These are phyloP conservation scores for Cucumis melo DNA, from an alignment of 306 rosid genomes.

Conservation along the genomic window DNA sequence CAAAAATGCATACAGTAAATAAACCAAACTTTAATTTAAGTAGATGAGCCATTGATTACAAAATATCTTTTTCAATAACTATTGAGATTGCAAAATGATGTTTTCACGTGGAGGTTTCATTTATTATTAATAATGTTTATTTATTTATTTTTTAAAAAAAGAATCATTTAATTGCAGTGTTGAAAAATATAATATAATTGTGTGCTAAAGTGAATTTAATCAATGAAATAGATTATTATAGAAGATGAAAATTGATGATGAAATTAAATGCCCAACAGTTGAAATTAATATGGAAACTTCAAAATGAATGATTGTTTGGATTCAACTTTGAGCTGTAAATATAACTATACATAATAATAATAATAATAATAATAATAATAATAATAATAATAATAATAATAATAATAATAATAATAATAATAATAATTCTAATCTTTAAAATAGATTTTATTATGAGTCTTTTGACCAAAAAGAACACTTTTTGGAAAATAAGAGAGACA, in stretches of 20 bases:
- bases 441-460: not conserved
- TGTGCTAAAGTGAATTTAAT: not conserved
- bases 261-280: not conserved
- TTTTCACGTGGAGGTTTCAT: slow-evolving; percentile 1
- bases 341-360: too few relatives aligned
- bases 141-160: not conserved
- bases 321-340: not conserved
- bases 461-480: not conserved
- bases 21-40: too few relatives aligned
- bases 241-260: slow-evolving; percentile 3
- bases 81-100: not conserved
- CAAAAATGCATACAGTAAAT: not conserved
- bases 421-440: not conserved
- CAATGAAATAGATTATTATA: not conserved
- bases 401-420: not conserved
- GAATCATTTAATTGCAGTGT: not conserved
- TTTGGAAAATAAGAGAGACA: not conserved
- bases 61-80: not conserved
- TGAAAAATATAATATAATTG: not conserved
- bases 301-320: not conserved
- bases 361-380: too few relatives aligned
- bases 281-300: not conserved
- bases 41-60: not conserved
- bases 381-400: too few relatives aligned
- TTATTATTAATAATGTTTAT: not conserved